Percentiles rank a stretch among this genome's conserved stretches.
Evolutionary conservation across 148 eudicot genomes (phyloP).

Genomic region (Amaranthus cruentus): DNA sequence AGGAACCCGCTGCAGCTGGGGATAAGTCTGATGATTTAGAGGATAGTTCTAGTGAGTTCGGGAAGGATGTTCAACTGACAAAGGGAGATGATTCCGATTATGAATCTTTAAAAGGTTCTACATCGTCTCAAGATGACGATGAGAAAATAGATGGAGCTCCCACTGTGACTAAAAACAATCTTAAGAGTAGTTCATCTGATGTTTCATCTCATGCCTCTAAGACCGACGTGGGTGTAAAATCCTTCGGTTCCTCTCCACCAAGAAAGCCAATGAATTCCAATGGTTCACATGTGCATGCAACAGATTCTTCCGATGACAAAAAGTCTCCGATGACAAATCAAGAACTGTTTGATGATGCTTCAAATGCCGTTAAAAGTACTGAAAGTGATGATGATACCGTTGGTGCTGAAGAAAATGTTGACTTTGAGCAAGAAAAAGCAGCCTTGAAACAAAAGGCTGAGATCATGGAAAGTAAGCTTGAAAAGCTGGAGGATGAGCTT

Average conservation of each 20-base stretch:
- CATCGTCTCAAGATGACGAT: conserved; percentile 72
- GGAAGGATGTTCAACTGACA: conserved; percentile 27
- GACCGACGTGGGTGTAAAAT: conserved; percentile 25
- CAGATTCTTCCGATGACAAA: conserved; percentile 30
- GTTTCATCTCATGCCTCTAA: conserved; percentile 23
- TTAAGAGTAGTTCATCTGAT: conserved; percentile 31
- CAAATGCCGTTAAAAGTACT: conserved; percentile 37
- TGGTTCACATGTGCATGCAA: conserved; percentile 21
- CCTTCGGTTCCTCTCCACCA: conserved; percentile 16
- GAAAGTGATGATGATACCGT: conserved; percentile 43
- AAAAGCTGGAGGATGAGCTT: conserved; percentile 71
- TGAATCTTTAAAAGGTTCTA: conserved; percentile 61
- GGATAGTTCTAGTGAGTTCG: conserved; percentile 34
- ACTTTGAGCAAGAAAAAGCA: conserved; percentile 19
- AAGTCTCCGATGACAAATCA: conserved; percentile 42
- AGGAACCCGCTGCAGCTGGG: conserved; percentile 1
- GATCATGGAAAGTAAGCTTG: conserved; percentile 60
- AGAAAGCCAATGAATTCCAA: conserved; percentile 33
- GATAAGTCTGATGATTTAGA: conserved; percentile 25
- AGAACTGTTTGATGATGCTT: conserved; percentile 46
- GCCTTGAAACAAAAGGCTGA: conserved; percentile 44
- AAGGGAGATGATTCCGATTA: conserved; percentile 62
- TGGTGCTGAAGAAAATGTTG: conserved; percentile 27
- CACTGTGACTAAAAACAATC: conserved; percentile 24
- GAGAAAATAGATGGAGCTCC: conserved; percentile 37